Evolutionary conservation across 768 basidiomycete species (phyloP), one percentile per base, ranked within the genome.

Genomic region (Serendipita sp.): DNA sequence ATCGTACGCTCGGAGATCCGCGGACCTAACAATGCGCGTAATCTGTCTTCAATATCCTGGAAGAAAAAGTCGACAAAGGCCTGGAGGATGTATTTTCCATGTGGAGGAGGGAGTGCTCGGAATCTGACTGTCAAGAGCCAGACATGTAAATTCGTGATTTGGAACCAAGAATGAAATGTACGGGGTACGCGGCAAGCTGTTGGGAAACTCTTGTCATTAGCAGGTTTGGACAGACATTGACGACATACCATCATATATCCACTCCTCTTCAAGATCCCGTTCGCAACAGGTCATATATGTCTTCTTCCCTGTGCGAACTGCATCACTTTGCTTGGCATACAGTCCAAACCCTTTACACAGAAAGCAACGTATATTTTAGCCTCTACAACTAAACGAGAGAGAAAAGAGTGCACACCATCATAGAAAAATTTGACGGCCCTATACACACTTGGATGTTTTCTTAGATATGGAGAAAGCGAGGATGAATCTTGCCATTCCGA

Each of bases 81-180:
- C 74, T 94, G 88, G 67, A 87, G 79, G 75, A 87, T 88, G 66
- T 80, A 72, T 68, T 76, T 75, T 27, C 87, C 88, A 63, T 87
- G 79, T 1, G 81, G 78, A 13, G 75, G 70, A 1, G 86, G 91
- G 10, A 97, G 82, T 0, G 88, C 83, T 23, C 95, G 90, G 8
- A 96, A 80, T 27, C 94, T 87, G 63, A 89, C 87, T 16, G 86
- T 86, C 60, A 94, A 82, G 68, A 97, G 78, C 87, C 93, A 94
- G 55, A 97, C 77, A 74, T 98, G 92, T 33, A 97, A 78, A 67
- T 94, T 92, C 33, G 91, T 91, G 62, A 96, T 76, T 3, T 89
- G 90, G 75, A 97, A 97, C 89, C 93, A 97, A 15, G 95, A 90
- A 70, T 97, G 94, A 74, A 95, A 96, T 0, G 95, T 96, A 11